Percentiles rank a stretch among this genome's conserved stretches.
These are phyloP conservation scores for Globisporangium rhizosaccharum DNA, from an alignment of 352 stramenopile genomes.

Conservation along the genomic window DNA sequence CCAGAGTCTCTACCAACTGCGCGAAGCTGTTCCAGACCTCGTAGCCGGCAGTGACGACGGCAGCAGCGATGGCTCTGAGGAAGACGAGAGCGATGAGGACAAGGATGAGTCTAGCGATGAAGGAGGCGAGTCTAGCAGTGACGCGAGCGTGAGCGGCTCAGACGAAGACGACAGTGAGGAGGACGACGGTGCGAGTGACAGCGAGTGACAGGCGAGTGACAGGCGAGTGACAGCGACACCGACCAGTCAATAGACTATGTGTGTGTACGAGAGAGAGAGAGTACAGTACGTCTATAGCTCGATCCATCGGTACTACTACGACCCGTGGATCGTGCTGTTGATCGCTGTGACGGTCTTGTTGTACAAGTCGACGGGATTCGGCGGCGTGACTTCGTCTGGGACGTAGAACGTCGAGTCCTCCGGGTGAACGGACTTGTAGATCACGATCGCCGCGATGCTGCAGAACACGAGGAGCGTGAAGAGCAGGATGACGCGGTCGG, in stretches of 20 bases:
- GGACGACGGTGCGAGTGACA: conserved; percentile 6
- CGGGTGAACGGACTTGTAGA: conserved; percentile 79
- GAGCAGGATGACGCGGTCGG: conserved; percentile 75
- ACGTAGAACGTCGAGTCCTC: conserved; percentile 80
- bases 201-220: conserved; percentile 1
- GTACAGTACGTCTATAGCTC: not conserved
- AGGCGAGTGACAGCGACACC: conserved; percentile 2
- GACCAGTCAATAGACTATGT: conserved; percentile 18
- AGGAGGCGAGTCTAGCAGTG: no score
- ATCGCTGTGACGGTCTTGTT: conserved; percentile 69
- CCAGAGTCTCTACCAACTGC: conserved; percentile 51
- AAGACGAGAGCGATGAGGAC: conserved; percentile 12
- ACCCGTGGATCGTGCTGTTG: conserved; percentile 43
- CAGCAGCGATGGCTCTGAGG: conserved; percentile 13
- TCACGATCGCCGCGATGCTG: conserved; percentile 74
- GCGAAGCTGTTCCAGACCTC: conserved; percentile 34
- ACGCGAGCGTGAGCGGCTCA: not conserved
- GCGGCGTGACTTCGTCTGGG: conserved; percentile 77
- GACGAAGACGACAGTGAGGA: conserved; percentile 2
- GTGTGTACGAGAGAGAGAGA: not conserved
- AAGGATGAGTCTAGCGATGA: no score
- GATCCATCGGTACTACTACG: not conserved
- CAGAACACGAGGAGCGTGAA: conserved; percentile 77
- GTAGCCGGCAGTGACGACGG: conserved; percentile 20
- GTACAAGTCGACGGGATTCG: conserved; percentile 65